Percentiles rank a stretch among this genome's conserved stretches.
Evolutionary conservation across 352 stramenopile species (phyloP).

Genomic region (Phytophthora pini): DNA sequence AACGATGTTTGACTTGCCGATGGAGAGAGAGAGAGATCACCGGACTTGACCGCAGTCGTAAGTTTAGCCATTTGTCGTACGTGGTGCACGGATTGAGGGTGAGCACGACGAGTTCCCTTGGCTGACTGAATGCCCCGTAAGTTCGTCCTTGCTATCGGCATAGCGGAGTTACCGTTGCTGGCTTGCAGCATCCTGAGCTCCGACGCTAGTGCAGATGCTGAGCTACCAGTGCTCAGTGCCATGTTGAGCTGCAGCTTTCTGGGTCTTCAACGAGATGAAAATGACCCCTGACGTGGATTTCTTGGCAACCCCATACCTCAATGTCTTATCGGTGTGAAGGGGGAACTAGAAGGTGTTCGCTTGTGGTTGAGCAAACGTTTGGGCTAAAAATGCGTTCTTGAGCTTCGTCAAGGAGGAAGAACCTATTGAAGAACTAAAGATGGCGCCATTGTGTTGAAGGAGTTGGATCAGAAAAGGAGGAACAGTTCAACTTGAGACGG

Average conservation of each 20-base stretch:
- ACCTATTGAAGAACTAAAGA: too few relatives aligned
- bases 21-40: slow-evolving; percentile 36
- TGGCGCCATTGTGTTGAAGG: background rate
- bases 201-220: slow-evolving; percentile 19
- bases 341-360: background rate
- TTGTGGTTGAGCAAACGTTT: background rate
- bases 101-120: slow-evolving; percentile 36
- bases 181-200: slow-evolving; percentile 40
- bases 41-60: slow-evolving; percentile 35
- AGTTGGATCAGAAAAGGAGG: background rate
- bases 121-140: slow-evolving; percentile 40
- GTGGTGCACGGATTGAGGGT: slow-evolving; percentile 52
- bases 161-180: slow-evolving; percentile 15
- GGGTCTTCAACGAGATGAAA: slow-evolving; percentile 22
- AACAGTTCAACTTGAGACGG: too few relatives aligned
- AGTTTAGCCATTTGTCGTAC: slow-evolving; percentile 62
- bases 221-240: slow-evolving; percentile 4
- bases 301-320: slow-evolving; percentile 15
- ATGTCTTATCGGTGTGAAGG: slow-evolving; percentile 28
- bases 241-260: slow-evolving; percentile 10
- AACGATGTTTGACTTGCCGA: slow-evolving; percentile 32
- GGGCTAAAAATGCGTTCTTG: background rate
- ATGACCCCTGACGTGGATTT: slow-evolving; percentile 1
- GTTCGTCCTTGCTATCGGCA: slow-evolving; percentile 49
- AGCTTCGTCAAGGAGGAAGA: too few relatives aligned